Conservation (phyloP, 2,329 filamentous ascomycete species). For the Fusarium annulatum region DNA sequence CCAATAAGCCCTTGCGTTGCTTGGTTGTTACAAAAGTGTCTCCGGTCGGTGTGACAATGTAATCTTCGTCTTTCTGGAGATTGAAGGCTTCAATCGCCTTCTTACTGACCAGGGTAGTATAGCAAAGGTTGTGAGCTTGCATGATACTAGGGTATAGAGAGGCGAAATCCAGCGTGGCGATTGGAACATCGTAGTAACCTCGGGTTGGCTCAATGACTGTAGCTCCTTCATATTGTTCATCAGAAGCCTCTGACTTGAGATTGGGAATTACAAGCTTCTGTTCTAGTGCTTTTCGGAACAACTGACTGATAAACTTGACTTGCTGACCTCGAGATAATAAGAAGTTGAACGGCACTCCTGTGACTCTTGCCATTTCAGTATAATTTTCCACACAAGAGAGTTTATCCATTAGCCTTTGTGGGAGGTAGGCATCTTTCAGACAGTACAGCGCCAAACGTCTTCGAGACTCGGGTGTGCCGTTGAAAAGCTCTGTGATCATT, state of each 20-base stretch:
- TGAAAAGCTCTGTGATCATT: slow-evolving; percentile 99
- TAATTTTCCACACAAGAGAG: slow-evolving; percentile 99
- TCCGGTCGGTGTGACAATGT: slow-evolving; percentile 94
- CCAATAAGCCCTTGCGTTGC: slow-evolving; percentile 88
- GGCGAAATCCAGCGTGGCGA: slow-evolving; percentile 98
- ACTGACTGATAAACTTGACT: slow-evolving; percentile 96
- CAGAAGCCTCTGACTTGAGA: slow-evolving; percentile 73
- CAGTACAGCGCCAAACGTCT: slow-evolving; percentile 94
- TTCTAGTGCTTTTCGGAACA: slow-evolving; percentile 94
- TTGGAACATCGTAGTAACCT: slow-evolving; percentile 93
- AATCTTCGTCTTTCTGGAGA: slow-evolving; percentile 90
- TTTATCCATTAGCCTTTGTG: slow-evolving; percentile 95
- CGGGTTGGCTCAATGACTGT: slow-evolving; percentile 96
- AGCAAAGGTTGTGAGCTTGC: slow-evolving; percentile 97
- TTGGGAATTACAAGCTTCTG: slow-evolving; percentile 96
- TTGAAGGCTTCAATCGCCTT: slow-evolving; percentile 78
- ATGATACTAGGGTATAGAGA: slow-evolving; percentile 99
- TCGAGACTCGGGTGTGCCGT: slow-evolving; percentile 92
- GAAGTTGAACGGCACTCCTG: slow-evolving; percentile 96
- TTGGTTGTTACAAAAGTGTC: slow-evolving; percentile 92
- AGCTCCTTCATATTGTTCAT: slow-evolving; percentile 96
- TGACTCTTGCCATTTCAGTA: slow-evolving; percentile 99
- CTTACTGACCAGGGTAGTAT: slow-evolving; percentile 86
- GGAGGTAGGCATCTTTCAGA: slow-evolving; percentile 95
- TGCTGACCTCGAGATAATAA: slow-evolving; percentile 93